Base-by-base conservation (phyloP, 768 basidiomycete genomes). In the Kwoniella sp. region DNA sequence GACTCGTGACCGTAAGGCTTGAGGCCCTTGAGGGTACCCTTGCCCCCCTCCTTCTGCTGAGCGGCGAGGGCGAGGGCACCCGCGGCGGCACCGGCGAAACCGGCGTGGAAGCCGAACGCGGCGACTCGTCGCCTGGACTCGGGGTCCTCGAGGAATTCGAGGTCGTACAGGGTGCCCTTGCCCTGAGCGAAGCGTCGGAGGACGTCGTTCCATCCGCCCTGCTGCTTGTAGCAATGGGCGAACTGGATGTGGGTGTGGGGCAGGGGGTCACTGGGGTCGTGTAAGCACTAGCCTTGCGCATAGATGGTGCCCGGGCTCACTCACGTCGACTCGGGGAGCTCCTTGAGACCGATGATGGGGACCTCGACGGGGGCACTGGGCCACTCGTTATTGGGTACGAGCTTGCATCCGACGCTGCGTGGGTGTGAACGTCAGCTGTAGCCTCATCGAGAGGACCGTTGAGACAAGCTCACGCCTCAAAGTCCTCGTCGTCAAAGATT, bases 181-280 rank as follows among this genome's bases (percentile, higher is more conserved):
- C 92, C 95, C 42, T 79, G 79, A 71, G 81, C 77, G 79, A 96
- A 99, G 19, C 95, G 86, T 26, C 83, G 79, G 25, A 99, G 83
- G 27, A 96, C 82, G 37, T 82, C 78, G 8, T 82, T 79, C 93
- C 95, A 99, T 19, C 95, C 95, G 1, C 80, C 89, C 73, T 99
- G 95, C 36, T 82, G 77, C 77, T 99, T 99, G 81, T 88, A 98
- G 76, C 92, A 95, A 73, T 98, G 95, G 3, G 91, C 92, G 65
- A 98, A 99, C 66, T 95, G 90, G 69, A 99, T 90, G 75, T 99
- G 95, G 2, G 88, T 89, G 75, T 99, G 95, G 7, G 82, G 83
- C 15, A 99, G 78, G 19, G 93, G 87, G 44, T 75, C 69, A 28
- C 84, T 83, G 25, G 14, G 7, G 5, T 36, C 34, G 19, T 12